Conservation (phyloP, 139 green algal species). For the Volvox reticuliferus region DNA sequence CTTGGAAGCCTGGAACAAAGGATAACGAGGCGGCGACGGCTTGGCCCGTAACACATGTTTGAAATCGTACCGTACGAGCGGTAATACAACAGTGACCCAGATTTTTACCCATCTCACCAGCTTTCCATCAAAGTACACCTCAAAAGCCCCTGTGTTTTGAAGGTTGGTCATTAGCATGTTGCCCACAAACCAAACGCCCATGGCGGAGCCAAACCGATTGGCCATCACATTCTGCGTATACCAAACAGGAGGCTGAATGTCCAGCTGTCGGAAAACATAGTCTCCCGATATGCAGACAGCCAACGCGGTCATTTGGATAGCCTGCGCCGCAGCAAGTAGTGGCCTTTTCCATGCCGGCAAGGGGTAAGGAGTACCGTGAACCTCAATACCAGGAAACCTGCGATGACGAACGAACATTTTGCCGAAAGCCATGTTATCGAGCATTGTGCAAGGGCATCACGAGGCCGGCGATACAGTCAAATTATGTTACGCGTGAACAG, state of each 20-base stretch:
- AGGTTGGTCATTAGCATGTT: slow-evolving; percentile 65
- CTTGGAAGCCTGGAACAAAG: too few relatives aligned
- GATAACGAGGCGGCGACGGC: too few relatives aligned
- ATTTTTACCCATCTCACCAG: slow-evolving; percentile 37
- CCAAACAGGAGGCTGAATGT: slow-evolving; percentile 8
- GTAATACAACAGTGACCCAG: too few relatives aligned
- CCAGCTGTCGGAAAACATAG: slow-evolving; percentile 15
- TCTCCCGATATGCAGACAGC: neutral
- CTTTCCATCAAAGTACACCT: slow-evolving; percentile 75
- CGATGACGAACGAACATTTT: neutral
- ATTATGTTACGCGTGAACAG: neutral
- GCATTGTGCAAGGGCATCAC: neutral
- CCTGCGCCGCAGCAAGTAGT: neutral
- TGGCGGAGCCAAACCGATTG: slow-evolving; percentile 52
- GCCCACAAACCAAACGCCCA: slow-evolving; percentile 73
- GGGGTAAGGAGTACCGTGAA: slow-evolving; percentile 3
- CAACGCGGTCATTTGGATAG: neutral
- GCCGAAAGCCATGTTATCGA: neutral
- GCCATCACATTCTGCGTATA: slow-evolving; percentile 31
- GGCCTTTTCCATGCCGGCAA: slow-evolving; percentile 19
- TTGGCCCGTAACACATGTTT: too few relatives aligned
- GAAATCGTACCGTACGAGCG: too few relatives aligned
- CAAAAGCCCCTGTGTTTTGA: slow-evolving; percentile 80
- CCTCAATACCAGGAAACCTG: slow-evolving; percentile 29
- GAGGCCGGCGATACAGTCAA: too few relatives aligned